Percentiles rank a stretch among this genome's conserved stretches.
Conservation (phyloP, 306 rosid species). For the Vigna mungo region DNA sequence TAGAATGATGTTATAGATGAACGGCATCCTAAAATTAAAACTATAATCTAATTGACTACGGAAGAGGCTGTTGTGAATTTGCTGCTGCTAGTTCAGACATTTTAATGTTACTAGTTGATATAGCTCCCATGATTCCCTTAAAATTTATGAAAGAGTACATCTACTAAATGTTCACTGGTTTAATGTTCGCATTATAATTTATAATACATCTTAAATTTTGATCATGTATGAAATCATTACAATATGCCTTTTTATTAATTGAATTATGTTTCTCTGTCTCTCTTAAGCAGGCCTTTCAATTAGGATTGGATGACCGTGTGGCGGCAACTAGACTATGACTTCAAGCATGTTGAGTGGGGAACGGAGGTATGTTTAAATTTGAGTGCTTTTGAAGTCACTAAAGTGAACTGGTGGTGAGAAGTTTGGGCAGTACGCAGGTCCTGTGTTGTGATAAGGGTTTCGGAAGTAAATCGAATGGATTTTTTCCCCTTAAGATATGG, state of each 20-base stretch:
- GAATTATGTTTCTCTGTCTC: conserved; percentile 14
- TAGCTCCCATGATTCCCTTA: background rate
- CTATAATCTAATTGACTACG: conserved; percentile 9
- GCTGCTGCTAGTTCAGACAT: background rate
- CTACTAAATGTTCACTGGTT: background rate
- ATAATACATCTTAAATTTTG: conserved; percentile 6
- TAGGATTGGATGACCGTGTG: conserved; percentile 79
- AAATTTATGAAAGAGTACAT: conserved; percentile 8
- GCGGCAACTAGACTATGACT: conserved; percentile 61
- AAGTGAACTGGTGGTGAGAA: conserved; percentile 14
- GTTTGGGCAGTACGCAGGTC: conserved; percentile 5
- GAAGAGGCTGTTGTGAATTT: conserved; percentile 5
- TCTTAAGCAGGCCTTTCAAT: conserved; percentile 55
- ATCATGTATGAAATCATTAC: conserved; percentile 5
- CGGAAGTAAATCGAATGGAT: background rate
- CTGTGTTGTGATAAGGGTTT: background rate
- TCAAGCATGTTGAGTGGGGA: conserved; percentile 90
- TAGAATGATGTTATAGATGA: conserved; percentile 24
- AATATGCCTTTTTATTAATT: conserved; percentile 15
- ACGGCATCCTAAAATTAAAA: background rate
- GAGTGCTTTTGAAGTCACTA: conserved; percentile 17
- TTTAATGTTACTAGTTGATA: background rate
- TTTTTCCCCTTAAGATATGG: background rate
- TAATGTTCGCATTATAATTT: conserved; percentile 26
- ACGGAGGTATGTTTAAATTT: conserved; percentile 66